Percentiles rank a stretch among this genome's conserved stretches.
phyloP scores from a whole-genome alignment of 2,329 filamentous ascomycete genomes.

The Chalara sp. region DNA sequence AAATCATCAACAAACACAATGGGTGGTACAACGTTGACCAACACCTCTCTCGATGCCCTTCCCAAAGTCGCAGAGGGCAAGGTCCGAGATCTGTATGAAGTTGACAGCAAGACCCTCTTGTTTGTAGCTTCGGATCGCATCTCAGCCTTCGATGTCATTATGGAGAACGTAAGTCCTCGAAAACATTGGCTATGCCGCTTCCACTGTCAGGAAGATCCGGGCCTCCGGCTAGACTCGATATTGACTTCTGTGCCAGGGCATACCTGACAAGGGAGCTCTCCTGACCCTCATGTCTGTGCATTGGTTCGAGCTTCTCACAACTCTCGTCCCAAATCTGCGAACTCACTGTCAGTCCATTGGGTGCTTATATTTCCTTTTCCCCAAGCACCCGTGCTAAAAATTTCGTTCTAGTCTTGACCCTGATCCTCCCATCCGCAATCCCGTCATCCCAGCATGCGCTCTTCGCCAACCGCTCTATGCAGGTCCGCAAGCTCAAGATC shows the following conservation, averaged over 20 bases:
- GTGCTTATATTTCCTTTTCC: not conserved
- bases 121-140: slow-evolving; percentile 87
- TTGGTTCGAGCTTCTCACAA: slow-evolving; percentile 59
- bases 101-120: slow-evolving; percentile 65
- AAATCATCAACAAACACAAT: too few relatives aligned
- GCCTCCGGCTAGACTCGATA: slow-evolving; percentile 37
- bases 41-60: too few relatives aligned
- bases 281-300: slow-evolving; percentile 60
- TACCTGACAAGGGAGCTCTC: slow-evolving; percentile 61
- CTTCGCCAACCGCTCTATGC: slow-evolving; percentile 53
- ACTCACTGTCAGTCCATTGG: slow-evolving; percentile 44
- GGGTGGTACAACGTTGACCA: too few relatives aligned
- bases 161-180: slow-evolving; percentile 60
- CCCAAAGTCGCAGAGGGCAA: slow-evolving; percentile 39
- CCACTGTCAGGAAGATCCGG: too few relatives aligned
- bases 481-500: slow-evolving; percentile 56
- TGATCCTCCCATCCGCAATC: slow-evolving; percentile 44
- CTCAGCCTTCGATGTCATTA: slow-evolving; percentile 89
- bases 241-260: slow-evolving; percentile 46
- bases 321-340: slow-evolving; percentile 47
- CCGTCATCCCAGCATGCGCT: slow-evolving; percentile 34
- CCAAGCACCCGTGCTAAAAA: not conserved
- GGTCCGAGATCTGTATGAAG: slow-evolving; percentile 73
- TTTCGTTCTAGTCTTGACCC: slow-evolving; percentile 38
- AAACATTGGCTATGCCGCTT: too few relatives aligned